These are phyloP conservation scores for Cinnamomum chago DNA, from an alignment of 164 flowering plant species.

Conservation along the genomic window DNA sequence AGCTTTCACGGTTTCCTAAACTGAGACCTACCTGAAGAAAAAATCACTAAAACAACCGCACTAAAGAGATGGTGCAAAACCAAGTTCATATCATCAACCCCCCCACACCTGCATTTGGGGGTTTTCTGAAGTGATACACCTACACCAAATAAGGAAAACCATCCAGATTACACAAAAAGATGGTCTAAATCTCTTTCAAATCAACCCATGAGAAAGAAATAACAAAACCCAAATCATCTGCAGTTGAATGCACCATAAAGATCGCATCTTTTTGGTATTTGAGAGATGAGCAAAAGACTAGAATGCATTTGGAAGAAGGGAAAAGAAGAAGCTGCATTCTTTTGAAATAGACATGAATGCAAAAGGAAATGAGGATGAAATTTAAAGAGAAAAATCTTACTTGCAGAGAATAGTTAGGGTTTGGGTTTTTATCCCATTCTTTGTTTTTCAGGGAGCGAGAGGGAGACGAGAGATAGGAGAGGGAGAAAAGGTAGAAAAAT, in stretches of 20 bases:
- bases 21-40: neutral
- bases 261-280: neutral
- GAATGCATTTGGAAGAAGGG: neutral
- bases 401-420: conserved; percentile 7
- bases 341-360: neutral
- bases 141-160: neutral
- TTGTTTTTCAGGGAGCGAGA: neutral
- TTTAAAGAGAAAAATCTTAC: conserved; percentile 3
- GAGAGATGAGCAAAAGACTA: neutral
- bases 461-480: neutral
- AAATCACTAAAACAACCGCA: too few species aligned
- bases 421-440: neutral
- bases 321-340: neutral
- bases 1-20: neutral
- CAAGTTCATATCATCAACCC: too few species aligned
- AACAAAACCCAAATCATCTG: neutral
- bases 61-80: too few species aligned
- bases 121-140: neutral
- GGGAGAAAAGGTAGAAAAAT: neutral
- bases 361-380: neutral
- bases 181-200: neutral
- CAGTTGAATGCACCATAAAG: neutral
- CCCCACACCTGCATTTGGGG: too few species aligned
- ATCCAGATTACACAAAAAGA: neutral
- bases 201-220: neutral